Conservation (phyloP, 202 grass and related monocot genomes). For the Carex arenaria region DNA sequence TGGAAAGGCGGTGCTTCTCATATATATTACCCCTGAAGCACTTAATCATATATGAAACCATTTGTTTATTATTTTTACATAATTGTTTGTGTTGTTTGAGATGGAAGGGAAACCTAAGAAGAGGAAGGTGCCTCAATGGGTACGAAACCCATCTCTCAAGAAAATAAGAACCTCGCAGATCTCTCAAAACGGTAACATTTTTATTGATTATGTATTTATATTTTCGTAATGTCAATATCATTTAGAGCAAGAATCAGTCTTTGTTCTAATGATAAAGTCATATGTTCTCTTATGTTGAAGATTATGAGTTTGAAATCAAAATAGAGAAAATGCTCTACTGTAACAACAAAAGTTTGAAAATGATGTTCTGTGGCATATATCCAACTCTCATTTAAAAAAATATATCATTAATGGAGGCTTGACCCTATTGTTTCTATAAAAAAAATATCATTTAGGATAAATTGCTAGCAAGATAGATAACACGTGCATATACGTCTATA, state of each 20-base stretch:
- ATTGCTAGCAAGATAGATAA: neutral
- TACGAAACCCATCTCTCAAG: conserved; percentile 55
- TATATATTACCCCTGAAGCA: neutral
- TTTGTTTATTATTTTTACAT: neutral
- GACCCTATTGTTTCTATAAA: too few relatives aligned
- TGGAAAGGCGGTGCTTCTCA: neutral
- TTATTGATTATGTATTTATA: neutral
- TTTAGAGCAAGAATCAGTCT: too few relatives aligned
- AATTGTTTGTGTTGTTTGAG: conserved; percentile 3
- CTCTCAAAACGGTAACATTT: too few relatives aligned
- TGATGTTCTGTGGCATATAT: neutral
- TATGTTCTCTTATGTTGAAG: too few relatives aligned
- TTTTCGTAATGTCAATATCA: neutral
- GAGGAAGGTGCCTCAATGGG: neutral
- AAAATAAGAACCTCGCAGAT: conserved; percentile 43
- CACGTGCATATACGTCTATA: too few relatives aligned
- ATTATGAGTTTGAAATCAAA: too few relatives aligned
- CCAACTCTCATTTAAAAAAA: neutral
- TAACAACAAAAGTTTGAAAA: conserved; percentile 38
- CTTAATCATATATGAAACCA: neutral
- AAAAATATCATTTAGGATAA: neutral
- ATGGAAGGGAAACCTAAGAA: conserved; percentile 20
- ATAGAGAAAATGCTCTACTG: neutral
- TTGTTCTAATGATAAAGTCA: too few relatives aligned
- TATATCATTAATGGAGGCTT: too few relatives aligned